phyloP scores from a whole-genome alignment of 2,329 filamentous ascomycete species.

The Zarea fungicola region DNA sequence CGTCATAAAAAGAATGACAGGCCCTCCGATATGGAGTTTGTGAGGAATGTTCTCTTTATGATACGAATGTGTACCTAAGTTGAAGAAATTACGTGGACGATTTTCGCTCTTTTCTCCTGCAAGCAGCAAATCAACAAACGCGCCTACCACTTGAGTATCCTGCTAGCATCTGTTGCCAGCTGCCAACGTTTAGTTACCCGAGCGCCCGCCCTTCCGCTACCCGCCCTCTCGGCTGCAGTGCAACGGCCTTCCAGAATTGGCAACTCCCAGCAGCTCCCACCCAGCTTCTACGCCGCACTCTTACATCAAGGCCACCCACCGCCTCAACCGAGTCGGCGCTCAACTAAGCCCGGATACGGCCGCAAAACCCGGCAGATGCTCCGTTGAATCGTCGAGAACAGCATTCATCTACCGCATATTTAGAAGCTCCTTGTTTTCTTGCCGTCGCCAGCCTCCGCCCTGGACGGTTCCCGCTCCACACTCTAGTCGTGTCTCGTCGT shows the following conservation, averaged over 20 bases:
- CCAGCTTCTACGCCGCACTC: neutral
- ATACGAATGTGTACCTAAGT: conserved; percentile 3
- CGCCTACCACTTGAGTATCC: neutral
- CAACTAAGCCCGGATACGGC: too few relatives aligned
- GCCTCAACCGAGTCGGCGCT: too few relatives aligned
- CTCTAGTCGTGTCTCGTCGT: conserved; percentile 1
- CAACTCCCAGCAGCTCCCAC: conserved; percentile 7
- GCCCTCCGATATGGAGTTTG: conserved; percentile 7
- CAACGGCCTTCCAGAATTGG: conserved; percentile 9
- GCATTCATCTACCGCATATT: neutral
- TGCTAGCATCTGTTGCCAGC: neutral
- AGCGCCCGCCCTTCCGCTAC: too few relatives aligned
- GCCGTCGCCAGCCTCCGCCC: neutral
- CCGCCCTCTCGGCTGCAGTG: neutral
- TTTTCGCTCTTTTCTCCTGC: neutral
- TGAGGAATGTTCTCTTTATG: conserved; percentile 7
- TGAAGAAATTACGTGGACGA: conserved; percentile 4
- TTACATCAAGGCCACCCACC: neutral
- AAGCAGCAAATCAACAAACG: neutral
- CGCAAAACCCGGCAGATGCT: neutral
- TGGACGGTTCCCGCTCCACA: neutral
- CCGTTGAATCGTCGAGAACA: neutral
- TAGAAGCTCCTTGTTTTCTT: neutral
- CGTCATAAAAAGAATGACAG: conserved; percentile 14
- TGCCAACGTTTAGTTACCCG: conserved; percentile 1